Evolutionary conservation across 2,329 filamentous ascomycete genomes (phyloP).

Genomic region (Chaetomiaceae sp.): DNA sequence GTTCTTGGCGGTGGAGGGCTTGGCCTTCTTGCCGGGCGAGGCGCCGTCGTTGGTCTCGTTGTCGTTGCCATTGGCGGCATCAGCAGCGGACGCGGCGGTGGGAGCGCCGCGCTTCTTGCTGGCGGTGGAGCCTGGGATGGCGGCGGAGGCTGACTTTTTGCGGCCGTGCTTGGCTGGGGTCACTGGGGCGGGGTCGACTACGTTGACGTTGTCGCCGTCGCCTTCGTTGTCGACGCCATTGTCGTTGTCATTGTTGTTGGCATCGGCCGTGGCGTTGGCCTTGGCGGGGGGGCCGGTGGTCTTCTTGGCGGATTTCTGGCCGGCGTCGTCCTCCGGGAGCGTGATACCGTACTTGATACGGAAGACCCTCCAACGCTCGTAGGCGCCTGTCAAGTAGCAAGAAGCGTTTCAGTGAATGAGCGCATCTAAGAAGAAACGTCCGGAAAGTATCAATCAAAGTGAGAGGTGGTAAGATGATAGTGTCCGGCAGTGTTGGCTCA

Average conservation of each 20-base stretch:
- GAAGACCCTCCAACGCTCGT: conserved; percentile 17
- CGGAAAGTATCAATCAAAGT: too few species aligned
- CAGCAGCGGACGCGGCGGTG: neutral
- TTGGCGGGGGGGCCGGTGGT: neutral
- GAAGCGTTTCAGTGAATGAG: neutral
- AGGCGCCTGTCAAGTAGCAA: conserved; percentile 1
- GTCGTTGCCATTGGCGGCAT: neutral
- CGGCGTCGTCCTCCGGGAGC: neutral
- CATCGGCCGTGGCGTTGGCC: neutral
- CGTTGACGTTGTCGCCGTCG: neutral
- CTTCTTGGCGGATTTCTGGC: neutral
- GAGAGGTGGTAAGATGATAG: too few species aligned
- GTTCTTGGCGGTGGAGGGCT: neutral
- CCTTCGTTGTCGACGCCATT: neutral
- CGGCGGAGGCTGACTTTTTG: neutral
- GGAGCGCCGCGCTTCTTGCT: neutral
- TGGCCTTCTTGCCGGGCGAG: conserved; percentile 1
- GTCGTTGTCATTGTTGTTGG: neutral
- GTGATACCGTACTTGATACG: conserved; percentile 9
- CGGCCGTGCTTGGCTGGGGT: neutral
- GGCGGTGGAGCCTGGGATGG: neutral
- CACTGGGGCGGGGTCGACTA: neutral
- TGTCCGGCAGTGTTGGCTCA: too few species aligned
- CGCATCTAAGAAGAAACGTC: too few species aligned
- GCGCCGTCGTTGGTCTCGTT: neutral